Base-by-base conservation (phyloP, 768 basidiomycete genomes). In the Boletus speciosus region DNA sequence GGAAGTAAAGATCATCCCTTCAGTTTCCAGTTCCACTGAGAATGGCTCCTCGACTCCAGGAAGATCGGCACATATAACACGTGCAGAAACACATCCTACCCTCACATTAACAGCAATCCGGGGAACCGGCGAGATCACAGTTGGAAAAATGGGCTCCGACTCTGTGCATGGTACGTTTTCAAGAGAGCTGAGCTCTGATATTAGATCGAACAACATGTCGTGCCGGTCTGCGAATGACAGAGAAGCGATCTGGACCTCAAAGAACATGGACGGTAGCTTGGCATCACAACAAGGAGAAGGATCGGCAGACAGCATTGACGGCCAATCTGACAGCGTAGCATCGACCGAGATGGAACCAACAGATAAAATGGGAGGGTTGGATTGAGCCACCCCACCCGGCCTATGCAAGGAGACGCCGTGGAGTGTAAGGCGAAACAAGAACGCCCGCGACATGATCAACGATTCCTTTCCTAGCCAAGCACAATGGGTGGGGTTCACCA, bases 301-400 rank as follows among this genome's bases (percentile, higher is more conserved):
- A 51, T 47, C 38, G 19, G 49, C n/a, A 12, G 70, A 56, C 41
- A 85, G 65, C 60, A 84, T 81, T 39, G 77, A 66, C 9, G 85
- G 83, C 86, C 85, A 90, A 65, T 84, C 82, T 3, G 78, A 78
- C 21, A 76, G 67, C 23, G 86, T 67, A 15, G 78, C 50, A 5
- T 70, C 65, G 23, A 62, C 43, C 12, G 61, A 60, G 45, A 51
- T 53, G 12, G 56, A 47, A 29, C 76, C 76, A 15, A 84, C 55
- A 75, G 47, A 54, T 35, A 71, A n/a, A 44, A 71, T 34, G 9
- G 57, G 61, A 56, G 39, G 35, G 32, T 46, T 54, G 40, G 55
- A 76, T 64, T 47, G 58, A 63, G 57, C 71, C 67, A 27, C 66
- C 62, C 59, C 56, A 16, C 68, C 72, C 39, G 65, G 73, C 45